These are phyloP conservation scores for Capsella rubella DNA, from an alignment of 441 rosid genomes.

Conservation along the genomic window DNA sequence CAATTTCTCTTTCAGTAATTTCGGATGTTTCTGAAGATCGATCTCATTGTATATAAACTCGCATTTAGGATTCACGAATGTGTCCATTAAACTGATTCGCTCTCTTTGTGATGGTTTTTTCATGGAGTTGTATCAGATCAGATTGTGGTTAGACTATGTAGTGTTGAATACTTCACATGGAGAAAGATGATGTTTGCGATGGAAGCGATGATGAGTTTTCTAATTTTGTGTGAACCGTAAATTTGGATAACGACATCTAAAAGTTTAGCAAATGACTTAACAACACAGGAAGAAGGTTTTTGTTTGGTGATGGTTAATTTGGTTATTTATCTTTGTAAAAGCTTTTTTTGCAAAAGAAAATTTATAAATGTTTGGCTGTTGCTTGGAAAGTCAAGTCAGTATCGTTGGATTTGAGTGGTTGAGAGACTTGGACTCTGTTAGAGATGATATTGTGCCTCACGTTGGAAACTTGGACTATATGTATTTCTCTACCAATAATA, in stretches of 20 bases:
- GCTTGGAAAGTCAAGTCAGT: slow-evolving; percentile 9
- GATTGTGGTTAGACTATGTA: slow-evolving; percentile 1
- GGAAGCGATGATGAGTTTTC: neutral
- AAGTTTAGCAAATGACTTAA: neutral
- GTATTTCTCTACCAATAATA: neutral
- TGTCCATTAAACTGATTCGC: neutral
- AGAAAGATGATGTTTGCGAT: neutral
- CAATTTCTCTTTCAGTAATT: slow-evolving; percentile 3
- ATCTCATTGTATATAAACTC: slow-evolving; percentile 29
- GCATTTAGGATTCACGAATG: neutral
- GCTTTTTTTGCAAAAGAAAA: neutral
- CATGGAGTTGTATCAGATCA: neutral
- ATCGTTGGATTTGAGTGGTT: no score
- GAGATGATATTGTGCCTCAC: neutral
- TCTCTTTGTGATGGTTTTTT: neutral
- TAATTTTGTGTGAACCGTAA: neutral
- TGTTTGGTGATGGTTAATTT: slow-evolving; percentile 27
- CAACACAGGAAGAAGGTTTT: neutral
- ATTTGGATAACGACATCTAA: slow-evolving; percentile 6
- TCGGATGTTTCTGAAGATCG: neutral
- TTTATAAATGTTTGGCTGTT: slow-evolving; percentile 18
- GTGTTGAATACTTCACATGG: neutral
- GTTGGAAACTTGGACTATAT: neutral
- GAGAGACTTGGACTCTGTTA: no score
- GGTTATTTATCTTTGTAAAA: slow-evolving; percentile 25